Conservation (phyloP, 2,329 filamentous ascomycete species). For the Ampelomyces quisqualis region DNA sequence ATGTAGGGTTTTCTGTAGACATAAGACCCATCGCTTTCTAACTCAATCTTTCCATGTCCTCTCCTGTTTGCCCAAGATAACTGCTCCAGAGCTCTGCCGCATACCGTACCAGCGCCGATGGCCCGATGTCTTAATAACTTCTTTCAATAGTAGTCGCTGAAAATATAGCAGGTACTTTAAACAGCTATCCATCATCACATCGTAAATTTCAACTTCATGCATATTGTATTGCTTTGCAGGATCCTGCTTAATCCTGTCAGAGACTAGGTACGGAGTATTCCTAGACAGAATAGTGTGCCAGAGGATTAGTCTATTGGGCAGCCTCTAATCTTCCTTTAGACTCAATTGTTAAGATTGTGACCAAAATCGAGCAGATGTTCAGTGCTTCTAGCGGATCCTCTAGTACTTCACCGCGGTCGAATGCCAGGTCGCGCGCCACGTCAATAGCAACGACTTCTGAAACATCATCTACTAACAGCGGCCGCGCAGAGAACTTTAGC, state of each 20-base stretch:
- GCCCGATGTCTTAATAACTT: slow-evolving; percentile 7
- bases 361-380: slow-evolving; percentile 32
- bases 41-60: slow-evolving; percentile 9
- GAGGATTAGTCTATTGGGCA: slow-evolving; percentile 1
- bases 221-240: slow-evolving; percentile 23
- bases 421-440: slow-evolving; percentile 22
- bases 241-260: slow-evolving; percentile 9
- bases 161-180: slow-evolving; percentile 31
- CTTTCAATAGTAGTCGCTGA: slow-evolving; percentile 7
- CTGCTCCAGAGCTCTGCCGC: slow-evolving; percentile 29
- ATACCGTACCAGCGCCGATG: slow-evolving; percentile 33
- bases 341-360: slow-evolving; percentile 16
- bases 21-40: slow-evolving; percentile 15
- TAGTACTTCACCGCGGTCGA: slow-evolving; percentile 39
- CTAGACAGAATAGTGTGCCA: slow-evolving; percentile 34
- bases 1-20: slow-evolving; percentile 12
- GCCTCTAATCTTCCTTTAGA: background rate
- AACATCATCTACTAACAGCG: slow-evolving; percentile 24
- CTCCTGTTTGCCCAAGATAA: slow-evolving; percentile 17
- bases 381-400: slow-evolving; percentile 37
- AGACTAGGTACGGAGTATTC: slow-evolving; percentile 31
- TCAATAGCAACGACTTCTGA: slow-evolving; percentile 32
- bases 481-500: slow-evolving; percentile 26
- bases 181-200: slow-evolving; percentile 6
- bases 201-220: background rate